Conservation (phyloP, 352 stramenopile genomes). For the Globisporangium takayamanum region DNA sequence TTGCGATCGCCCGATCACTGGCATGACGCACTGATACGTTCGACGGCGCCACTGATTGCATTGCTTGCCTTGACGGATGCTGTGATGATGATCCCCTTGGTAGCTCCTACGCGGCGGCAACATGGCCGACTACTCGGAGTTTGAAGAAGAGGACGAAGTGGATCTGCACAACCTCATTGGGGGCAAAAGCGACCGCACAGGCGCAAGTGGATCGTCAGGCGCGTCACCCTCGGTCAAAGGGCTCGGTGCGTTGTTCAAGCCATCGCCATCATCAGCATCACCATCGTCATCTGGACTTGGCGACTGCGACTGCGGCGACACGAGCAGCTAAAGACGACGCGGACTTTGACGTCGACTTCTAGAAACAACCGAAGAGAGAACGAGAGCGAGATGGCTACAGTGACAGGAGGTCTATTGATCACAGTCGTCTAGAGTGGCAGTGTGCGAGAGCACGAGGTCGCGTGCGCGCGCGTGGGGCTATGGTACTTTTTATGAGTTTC, state of each 20-base stretch:
- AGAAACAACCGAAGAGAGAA: not conserved
- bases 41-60: not conserved
- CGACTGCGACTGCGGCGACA: not conserved
- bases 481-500: too few relatives aligned
- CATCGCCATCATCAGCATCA: not conserved
- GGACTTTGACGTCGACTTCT: slow-evolving; percentile 67
- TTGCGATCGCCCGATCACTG: slow-evolving; percentile 1
- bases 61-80: not conserved
- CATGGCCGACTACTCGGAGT: slow-evolving; percentile 74
- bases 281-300: not conserved
- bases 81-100: not conserved
- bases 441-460: too few relatives aligned
- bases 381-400: too few relatives aligned
- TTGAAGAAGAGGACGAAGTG: slow-evolving; percentile 74
- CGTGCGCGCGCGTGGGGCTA: too few relatives aligned
- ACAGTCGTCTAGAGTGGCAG: too few relatives aligned
- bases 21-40: not conserved
- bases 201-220: slow-evolving; percentile 2
- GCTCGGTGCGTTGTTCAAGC: too few relatives aligned
- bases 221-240: not conserved
- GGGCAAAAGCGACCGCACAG: slow-evolving; percentile 14
- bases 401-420: too few relatives aligned
- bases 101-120: slow-evolving; percentile 67
- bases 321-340: slow-evolving; percentile 25
- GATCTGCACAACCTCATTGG: slow-evolving; percentile 76